Conservation (phyloP, 106 monocot genomes). For the Amphibolis antarctica region DNA sequence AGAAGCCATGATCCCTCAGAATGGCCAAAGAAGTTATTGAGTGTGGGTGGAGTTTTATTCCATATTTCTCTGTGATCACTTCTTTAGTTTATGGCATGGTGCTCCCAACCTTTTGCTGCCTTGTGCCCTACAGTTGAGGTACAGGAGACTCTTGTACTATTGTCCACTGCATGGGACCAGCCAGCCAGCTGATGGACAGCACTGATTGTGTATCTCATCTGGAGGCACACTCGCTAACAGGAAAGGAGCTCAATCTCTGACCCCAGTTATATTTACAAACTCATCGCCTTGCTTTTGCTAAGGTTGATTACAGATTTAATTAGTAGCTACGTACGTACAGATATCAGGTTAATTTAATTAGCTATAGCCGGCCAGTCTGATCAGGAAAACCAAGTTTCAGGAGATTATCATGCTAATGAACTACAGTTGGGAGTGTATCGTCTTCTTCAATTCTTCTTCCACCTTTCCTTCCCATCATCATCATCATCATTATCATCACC, state of each 20-base stretch:
- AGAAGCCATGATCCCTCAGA: neutral
- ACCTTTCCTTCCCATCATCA: no score
- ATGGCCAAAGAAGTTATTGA: neutral
- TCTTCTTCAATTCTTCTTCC: no score
- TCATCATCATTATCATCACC: no score
- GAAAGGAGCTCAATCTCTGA: neutral
- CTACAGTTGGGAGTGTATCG: no score
- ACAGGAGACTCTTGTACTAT: constrained; percentile 6
- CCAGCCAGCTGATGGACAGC: neutral
- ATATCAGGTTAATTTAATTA: no score
- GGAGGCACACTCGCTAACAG: neutral
- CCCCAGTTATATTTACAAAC: neutral
- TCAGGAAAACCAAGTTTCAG: no score
- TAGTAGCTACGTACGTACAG: no score
- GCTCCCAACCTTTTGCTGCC: constrained; percentile 1
- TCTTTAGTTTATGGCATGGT: neutral
- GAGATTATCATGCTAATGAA: no score
- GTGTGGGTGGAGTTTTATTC: neutral
- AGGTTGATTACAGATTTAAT: neutral
- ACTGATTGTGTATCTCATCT: neutral
- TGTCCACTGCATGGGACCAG: neutral
- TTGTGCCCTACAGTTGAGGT: constrained; percentile 1
- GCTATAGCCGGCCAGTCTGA: no score
- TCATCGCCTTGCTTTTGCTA: neutral
- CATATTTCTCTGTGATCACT: neutral